Percentiles rank a stretch among this genome's conserved stretches.
phyloP scores from a whole-genome alignment of 2,329 filamentous ascomycete genomes.

The Talaromyces sp. region DNA sequence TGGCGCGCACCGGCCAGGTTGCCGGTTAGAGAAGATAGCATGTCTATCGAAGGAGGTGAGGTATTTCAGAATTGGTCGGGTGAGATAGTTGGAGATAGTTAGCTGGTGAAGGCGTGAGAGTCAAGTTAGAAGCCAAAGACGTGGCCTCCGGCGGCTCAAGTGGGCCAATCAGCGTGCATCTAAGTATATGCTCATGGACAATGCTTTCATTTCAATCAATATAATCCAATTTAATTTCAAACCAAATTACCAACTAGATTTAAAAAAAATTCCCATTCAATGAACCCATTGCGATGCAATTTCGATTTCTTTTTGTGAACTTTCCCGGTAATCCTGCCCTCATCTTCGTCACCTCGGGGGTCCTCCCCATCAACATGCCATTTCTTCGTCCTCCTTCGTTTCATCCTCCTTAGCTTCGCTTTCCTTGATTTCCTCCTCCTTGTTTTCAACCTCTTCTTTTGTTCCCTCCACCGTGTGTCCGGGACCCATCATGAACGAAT shows the following conservation, averaged over 20 bases:
- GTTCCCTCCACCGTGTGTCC: background rate
- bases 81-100: background rate
- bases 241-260: background rate
- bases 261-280: background rate
- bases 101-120: background rate
- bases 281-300: no score
- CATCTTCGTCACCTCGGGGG: no score
- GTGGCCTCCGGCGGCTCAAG: background rate
- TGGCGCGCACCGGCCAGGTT: conserved; percentile 66
- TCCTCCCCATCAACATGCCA: background rate
- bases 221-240: background rate
- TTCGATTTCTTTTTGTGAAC: no score
- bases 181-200: background rate
- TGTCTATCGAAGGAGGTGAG: conserved; percentile 40
- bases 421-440: background rate
- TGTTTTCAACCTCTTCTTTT: background rate
- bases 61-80: background rate
- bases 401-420: background rate
- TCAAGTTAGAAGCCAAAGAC: background rate
- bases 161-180: background rate
- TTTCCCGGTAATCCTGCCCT: no score
- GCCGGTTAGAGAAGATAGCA: conserved; percentile 60
- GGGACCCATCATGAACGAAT: background rate
- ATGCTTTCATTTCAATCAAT: background rate
- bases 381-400: background rate